A percentile compares a stretch with the other conserved stretches of the same genome.
Conservation (phyloP, 306 rosid genomes). For the Abrus pulchellus region DNA sequence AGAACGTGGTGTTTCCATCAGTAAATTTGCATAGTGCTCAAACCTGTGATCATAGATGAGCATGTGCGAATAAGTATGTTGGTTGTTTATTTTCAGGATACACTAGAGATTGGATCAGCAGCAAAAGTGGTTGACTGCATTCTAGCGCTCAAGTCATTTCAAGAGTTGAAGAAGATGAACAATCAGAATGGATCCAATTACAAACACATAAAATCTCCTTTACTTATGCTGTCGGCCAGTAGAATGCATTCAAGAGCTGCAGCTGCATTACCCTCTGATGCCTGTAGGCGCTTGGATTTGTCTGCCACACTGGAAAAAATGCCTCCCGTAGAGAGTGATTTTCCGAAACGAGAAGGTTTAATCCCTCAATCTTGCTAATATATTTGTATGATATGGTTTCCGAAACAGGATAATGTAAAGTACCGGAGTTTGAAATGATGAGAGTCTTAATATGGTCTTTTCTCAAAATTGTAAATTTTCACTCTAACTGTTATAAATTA, state of each 20-base stretch:
- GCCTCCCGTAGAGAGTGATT: constrained; percentile 49
- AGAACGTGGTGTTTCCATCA: neutral
- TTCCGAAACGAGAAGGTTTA: constrained; percentile 70
- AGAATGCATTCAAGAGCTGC: constrained; percentile 67
- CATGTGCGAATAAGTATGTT: constrained; percentile 27
- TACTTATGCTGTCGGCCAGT: constrained; percentile 59
- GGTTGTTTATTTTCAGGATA: constrained; percentile 65
- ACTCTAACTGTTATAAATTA: neutral
- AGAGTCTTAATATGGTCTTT: constrained; percentile 3
- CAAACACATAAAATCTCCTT: constrained; percentile 76
- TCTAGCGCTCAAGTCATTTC: constrained; percentile 75
- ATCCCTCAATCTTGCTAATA: constrained; percentile 31
- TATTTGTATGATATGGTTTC: neutral
- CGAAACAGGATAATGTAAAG: neutral
- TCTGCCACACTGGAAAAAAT: constrained; percentile 59
- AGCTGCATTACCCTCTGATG: constrained; percentile 60
- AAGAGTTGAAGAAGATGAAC: constrained; percentile 70
- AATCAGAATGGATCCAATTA: constrained; percentile 56
- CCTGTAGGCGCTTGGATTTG: constrained; percentile 82
- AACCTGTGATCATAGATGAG: constrained; percentile 7
- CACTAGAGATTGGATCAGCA: constrained; percentile 74
- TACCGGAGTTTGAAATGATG: neutral
- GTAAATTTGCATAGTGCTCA: neutral
- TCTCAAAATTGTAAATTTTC: neutral
- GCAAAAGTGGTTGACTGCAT: constrained; percentile 88